Evolutionary conservation across 495 filamentous ascomycete genomes (phyloP), one percentile per base, ranked within the genome.

Genomic region (Penicillium angulare): DNA sequence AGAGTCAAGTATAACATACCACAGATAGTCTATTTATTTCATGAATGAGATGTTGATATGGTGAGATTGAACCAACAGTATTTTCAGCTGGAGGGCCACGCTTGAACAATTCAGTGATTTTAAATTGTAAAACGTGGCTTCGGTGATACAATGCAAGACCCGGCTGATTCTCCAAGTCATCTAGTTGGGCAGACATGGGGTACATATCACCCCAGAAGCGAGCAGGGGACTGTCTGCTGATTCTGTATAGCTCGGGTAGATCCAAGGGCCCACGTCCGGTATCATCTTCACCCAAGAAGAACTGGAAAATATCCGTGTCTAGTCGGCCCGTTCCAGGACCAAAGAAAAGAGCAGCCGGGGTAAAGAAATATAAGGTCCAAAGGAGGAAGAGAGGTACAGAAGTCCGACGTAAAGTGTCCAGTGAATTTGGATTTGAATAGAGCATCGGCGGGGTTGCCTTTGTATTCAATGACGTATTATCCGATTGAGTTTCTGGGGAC

Each of bases 281-380:
- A 38, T 33, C 41, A n/a, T 61, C 60, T 5, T 56, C 38, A 8
- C 45, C 47, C 12, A 68, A 44, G 50, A 70, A 68, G 21, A 61
- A 59, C 7, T 55, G 61, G 18, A 56, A 68, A 6, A 70, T 59
- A 41, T 60, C 52, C 1, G 58, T 52, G 9, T 70, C 63, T 2
- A 68, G 26, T 22, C 46, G 36, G 0, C 58, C 32, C 3, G 49
- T 50, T 2, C 36, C 52, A n/a, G 65, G 54, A 1, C 57, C 57
- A 23, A 54, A 60, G 44, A 65, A 62, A 5, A 66, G 46, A 1
- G 63, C 56, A 6, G 56, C 60, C 1, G 64, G 67, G 0, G 67
- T 68, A 22, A 60, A 70, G 31, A 68, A 64, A 27, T 69, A 69
- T 8, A 69, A 32, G 0, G 66, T 69, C 66, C 61, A 67, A 13